Base-by-base conservation (phyloP, 1,139 yeast species). In the Candida glucosophila region DNA sequence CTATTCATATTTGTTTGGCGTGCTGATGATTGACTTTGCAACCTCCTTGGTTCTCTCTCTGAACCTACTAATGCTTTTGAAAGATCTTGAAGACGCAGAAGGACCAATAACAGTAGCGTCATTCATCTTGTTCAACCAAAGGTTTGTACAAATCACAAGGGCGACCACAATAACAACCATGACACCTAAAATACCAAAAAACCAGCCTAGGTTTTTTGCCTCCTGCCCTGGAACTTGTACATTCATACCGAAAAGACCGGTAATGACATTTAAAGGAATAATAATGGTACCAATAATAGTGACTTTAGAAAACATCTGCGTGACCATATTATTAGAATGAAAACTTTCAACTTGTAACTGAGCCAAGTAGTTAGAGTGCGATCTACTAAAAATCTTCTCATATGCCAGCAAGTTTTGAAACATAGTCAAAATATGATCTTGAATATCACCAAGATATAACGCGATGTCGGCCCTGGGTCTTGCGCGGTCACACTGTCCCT, bases 371-470 rank as follows among this genome's bases (percentile, higher is more conserved):
- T 47, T 47, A 15, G 48, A 29, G 28, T 46, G 51, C 3, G 52
- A 41, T 19, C 49, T 31, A 25, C 46, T 39, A 22, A 47, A 43
- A 17, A 47, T 44, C 31, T 46, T 44, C 24, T 46, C 52, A 25
- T 47, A 44, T 6, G 50, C 47, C 4, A 40, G 28, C 26, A 47
- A 39, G 29, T 41, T 47, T 25, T 44, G 49, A 22, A 38, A 42
- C 52, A 47, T 45, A 12, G 50, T 46, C 7, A 47, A 43, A 23
- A 44, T 43, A 41, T 47, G 51, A 37, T 46, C 51, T 58, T 88
- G 97, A 44, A 88, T 88, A 74, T 90, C 98, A 32, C 97, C 96
- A 35, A 90, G 58, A 50, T 88, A 90, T 36, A 90, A 64, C 0
- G 90, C 90, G 46, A 80, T 80, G 44, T 80, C 90, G 11, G 79